phyloP scores from a whole-genome alignment of 352 stramenopile genomes.

The Pythium rhizo-oryzae region DNA sequence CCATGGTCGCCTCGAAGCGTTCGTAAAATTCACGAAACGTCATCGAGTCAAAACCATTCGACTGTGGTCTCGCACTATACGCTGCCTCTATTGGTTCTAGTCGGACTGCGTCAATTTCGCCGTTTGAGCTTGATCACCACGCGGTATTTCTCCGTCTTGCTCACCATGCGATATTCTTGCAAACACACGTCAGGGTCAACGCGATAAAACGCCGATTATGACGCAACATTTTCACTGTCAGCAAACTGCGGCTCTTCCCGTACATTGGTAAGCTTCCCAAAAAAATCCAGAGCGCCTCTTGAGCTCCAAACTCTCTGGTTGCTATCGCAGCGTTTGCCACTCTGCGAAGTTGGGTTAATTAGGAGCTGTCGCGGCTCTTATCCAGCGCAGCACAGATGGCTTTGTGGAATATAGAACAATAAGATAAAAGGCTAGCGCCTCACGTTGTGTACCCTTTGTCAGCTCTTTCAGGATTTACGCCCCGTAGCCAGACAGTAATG shows the following conservation, averaged over 20 bases:
- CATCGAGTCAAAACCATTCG: too few species aligned
- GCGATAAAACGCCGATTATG: neutral
- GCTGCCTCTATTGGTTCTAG: too few species aligned
- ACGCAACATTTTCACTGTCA: neutral
- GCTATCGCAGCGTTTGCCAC: neutral
- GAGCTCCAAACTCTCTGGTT: neutral
- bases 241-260: neutral
- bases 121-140: neutral
- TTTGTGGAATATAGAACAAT: too few species aligned
- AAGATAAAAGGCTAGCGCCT: too few species aligned
- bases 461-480: too few species aligned
- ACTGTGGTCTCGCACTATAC: too few species aligned
- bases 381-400: too few species aligned
- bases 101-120: neutral
- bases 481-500: too few species aligned
- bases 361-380: too few species aligned
- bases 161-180: too few species aligned
- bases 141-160: neutral
- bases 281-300: neutral
- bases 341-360: too few species aligned
- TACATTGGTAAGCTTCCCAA: neutral
- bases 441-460: too few species aligned
- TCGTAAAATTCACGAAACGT: slow-evolving; percentile 1
- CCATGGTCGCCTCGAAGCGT: neutral
- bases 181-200: neutral